These are phyloP conservation scores for Boletus smithii DNA, from an alignment of 1,284 basidiomycete species.

Conservation along the genomic window DNA sequence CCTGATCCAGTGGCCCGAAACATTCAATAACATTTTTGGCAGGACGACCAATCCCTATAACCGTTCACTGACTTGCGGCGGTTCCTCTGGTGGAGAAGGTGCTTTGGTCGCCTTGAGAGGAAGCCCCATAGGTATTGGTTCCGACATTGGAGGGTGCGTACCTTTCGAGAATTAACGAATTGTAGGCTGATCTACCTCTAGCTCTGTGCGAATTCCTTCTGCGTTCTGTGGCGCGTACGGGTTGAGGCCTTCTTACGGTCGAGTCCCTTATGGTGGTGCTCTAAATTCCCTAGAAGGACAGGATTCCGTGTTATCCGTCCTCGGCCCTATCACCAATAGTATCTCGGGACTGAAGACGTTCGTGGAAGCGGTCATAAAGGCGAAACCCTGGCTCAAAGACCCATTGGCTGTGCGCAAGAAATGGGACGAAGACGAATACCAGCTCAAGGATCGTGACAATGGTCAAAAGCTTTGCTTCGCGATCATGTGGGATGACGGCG, in stretches of 20 bases:
- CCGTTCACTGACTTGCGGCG: slow-evolving; percentile 49
- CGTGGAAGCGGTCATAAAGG: slow-evolving; percentile 53
- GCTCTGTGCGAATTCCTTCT: slow-evolving; percentile 68
- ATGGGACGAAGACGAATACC: slow-evolving; percentile 62
- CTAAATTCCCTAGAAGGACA: slow-evolving; percentile 65
- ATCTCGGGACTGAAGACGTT: slow-evolving; percentile 61
- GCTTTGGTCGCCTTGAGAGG: slow-evolving; percentile 57
- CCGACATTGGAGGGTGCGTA: slow-evolving; percentile 62
- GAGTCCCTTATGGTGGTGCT: slow-evolving; percentile 68
- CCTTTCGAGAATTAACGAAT: background rate
- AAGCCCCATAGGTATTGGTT: slow-evolving; percentile 62
- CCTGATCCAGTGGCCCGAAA: slow-evolving; percentile 55
- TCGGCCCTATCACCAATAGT: slow-evolving; percentile 66
- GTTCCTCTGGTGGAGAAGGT: slow-evolving; percentile 66
- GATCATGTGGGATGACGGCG: slow-evolving; percentile 61
- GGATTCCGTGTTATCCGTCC: slow-evolving; percentile 66
- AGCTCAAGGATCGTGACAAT: slow-evolving; percentile 55
- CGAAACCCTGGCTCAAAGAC: slow-evolving; percentile 69
- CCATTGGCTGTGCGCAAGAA: slow-evolving; percentile 59
- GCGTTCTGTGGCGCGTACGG: slow-evolving; percentile 66
- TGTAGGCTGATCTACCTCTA: slow-evolving; percentile 20
- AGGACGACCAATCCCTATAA: slow-evolving; percentile 66
- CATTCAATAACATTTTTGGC: slow-evolving; percentile 63
- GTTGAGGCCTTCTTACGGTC: slow-evolving; percentile 65
- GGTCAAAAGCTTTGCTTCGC: slow-evolving; percentile 59